Evolutionary conservation across 352 stramenopile species (phyloP), one percentile per base, ranked within the genome.

Genomic region (Plasmopara viticola): DNA sequence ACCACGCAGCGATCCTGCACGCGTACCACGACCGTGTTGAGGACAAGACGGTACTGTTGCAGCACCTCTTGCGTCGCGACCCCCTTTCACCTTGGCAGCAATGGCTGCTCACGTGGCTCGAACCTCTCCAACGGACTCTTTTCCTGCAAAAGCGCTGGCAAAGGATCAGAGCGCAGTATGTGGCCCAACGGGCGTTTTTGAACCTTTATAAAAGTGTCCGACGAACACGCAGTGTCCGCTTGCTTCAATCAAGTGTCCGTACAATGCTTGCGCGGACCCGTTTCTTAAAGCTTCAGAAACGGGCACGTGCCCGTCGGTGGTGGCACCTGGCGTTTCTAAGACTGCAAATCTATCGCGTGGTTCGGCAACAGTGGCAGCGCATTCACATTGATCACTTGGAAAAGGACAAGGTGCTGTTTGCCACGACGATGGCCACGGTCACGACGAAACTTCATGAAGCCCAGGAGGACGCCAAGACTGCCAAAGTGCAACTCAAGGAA

Each of bases 71-170:
- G 20, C 64, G 9, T 41, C 10, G 31, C 31, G 2, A 70, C 41
- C 87, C 83, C 39, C 47, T 94, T 12, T 74, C 79, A 3, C 51
- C 60, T 1, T 57, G 66, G 14, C 83, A 91, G 48, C 80, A 78
- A 0, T 94, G 83, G 83, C 45, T 94, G 28, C 68, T 94, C n/a
- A 90, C 86, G 59, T 94, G 83, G 83, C 66, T 94, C 7, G 83
- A 80, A 4, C 83, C 83, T 35, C 50, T 94, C 17, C 74, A 90
- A 53, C 77, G 77, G 13, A 74, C 89, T 4, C 86, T 94, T 56
- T 94, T 91, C 62, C 44, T 94, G 44, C 83, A 94, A 42, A 91
- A 90, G 55, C 74, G 84, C 14, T 94, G 83, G 76, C 87, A 87
- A 56, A 90, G 87, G 64, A 73, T 87, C 9, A 79, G 69, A 20